Evolutionary conservation across 1,139 yeast genomes (phyloP), one percentile per base, ranked within the genome.

Genomic region (Geotrichum europaeum): DNA sequence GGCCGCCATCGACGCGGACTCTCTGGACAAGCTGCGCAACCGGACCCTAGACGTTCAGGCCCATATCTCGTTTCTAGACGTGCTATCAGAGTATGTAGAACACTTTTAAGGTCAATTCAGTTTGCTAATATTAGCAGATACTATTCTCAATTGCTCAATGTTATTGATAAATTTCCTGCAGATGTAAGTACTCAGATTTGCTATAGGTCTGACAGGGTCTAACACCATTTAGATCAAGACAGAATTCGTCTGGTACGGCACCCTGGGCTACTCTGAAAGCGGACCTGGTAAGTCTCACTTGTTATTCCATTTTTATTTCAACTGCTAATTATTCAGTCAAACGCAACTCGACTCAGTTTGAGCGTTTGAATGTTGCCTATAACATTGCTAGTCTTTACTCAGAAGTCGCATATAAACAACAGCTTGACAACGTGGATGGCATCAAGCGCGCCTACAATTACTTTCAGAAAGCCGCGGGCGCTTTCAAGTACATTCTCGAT

Each of bases 211-310:
- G 47, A 55, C 50, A 43, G 36, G 30, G 36, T 49, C 4, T 52
- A 40, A 40, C 47, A 40, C 2, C 10, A 40, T n/a, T 49, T 18
- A 65, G 68, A 62, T 70, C 51, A 64, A 65, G 6, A 72, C 83
- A 4, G 82, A 79, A 53, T 87, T 89, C 67, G 78, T 83, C 0
- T 91, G 97, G 97, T 82, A 76, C 68, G 85, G 86, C 34, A 83
- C 91, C 0, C 72, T 88, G 22, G 85, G 88, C 0, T 80, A 80
- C 63, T 78, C 82, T 15, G 79, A 80, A 13, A 73, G 76, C 10
- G 82, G 82, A 2, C 69, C 72, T 6, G 68, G 65, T 32, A 63
- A 60, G 61, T 62, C 56, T 49, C 6, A 6, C n/a, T 6, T 18
- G 32, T 12, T 62, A 62, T 45, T 70, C 73, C 15, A 49, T 25